These are phyloP conservation scores for Dianthus caryophyllus DNA, from an alignment of 148 eudicot species.

Conservation along the genomic window DNA sequence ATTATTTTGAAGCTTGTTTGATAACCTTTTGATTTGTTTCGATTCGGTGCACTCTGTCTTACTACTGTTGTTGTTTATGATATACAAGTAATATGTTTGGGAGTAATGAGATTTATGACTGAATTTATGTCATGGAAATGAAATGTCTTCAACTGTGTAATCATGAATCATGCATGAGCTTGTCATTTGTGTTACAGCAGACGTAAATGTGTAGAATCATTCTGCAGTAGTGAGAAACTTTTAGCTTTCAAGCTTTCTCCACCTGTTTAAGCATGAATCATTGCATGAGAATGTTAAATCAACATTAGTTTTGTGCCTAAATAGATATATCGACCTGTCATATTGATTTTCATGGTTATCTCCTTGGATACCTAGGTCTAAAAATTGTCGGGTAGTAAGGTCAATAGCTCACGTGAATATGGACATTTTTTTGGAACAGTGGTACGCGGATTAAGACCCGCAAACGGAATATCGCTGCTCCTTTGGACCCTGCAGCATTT, in stretches of 20 bases:
- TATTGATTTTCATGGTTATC: not conserved
- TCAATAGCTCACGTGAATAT: not conserved
- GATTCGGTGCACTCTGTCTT: not conserved
- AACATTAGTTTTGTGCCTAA: not conserved
- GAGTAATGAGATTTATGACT: not conserved
- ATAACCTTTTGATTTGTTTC: not conserved
- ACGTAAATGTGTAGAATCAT: too few relatives aligned
- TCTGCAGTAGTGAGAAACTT: too few relatives aligned
- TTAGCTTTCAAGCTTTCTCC: not conserved
- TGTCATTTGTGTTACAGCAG: not conserved
- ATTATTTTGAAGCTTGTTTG: not conserved
- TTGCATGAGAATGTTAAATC: not conserved
- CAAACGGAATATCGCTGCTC: constrained; percentile 99
- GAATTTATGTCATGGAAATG: not conserved
- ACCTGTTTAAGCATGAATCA: too few relatives aligned
- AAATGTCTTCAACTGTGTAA: not conserved
- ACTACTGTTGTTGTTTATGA: not conserved
- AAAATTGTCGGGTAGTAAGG: not conserved
- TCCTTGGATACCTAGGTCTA: not conserved
- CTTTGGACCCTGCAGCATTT: constrained; percentile 99
- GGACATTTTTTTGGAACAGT: constrained; percentile 37
- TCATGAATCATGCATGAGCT: not conserved
- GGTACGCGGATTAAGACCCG: constrained; percentile 99
- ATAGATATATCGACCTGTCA: not conserved
- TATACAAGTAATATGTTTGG: not conserved